phyloP scores from a whole-genome alignment of 179 eudicot genomes.

The Spinacia oleracea region DNA sequence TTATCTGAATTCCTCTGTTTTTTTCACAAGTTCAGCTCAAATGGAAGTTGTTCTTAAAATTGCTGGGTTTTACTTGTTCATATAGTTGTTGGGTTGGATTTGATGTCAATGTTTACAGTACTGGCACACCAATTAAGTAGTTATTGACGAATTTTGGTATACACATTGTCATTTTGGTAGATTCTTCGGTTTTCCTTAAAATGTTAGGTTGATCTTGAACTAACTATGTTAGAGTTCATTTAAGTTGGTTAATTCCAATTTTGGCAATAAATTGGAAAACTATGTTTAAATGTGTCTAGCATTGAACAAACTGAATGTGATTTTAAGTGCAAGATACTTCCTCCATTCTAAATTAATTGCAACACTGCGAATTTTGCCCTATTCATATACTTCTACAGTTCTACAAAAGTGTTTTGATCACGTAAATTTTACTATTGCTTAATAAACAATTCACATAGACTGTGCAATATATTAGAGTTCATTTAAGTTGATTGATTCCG shows the following conservation, averaged over 20 bases:
- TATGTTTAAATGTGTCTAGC: neutral
- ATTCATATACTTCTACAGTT: no score
- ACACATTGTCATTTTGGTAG: neutral
- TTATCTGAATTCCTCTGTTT: neutral
- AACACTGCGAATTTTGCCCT: no score
- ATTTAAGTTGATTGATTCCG: neutral
- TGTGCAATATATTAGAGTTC: neutral
- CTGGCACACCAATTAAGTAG: neutral
- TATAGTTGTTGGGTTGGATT: neutral
- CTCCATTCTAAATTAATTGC: no score
- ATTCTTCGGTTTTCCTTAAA: neutral
- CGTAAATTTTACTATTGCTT: no score
- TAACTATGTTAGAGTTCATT: neutral
- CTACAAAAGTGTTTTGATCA: no score
- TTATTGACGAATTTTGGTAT: neutral
- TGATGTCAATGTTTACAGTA: neutral
- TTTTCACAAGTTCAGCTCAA: neutral
- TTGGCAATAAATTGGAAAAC: neutral
- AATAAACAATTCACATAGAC: no score
- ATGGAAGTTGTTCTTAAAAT: neutral
- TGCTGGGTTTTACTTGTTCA: neutral
- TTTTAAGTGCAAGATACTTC: neutral
- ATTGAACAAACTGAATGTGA: neutral
- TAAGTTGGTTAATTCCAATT: neutral
- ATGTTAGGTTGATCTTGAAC: constrained; percentile 5